A percentile compares a stretch with the other conserved stretches of the same genome.
phyloP scores from a whole-genome alignment of 768 basidiomycete genomes.

The Rubroboletus satanas region DNA sequence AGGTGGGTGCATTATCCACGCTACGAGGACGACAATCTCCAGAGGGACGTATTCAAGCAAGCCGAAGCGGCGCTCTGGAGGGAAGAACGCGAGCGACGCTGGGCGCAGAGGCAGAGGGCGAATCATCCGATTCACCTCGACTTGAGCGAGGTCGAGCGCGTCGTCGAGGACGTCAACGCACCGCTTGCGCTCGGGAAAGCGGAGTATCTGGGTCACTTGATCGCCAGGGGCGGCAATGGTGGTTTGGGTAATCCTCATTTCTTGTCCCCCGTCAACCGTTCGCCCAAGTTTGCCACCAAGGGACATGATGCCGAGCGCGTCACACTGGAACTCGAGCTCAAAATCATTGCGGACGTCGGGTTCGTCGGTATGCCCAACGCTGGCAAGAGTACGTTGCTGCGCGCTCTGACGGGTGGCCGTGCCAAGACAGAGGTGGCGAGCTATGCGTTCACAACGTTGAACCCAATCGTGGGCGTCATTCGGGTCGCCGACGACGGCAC shows the following conservation, averaged over 20 bases:
- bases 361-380: slow-evolving; percentile 96
- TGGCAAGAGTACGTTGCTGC: slow-evolving; percentile 86
- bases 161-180: slow-evolving; percentile 36
- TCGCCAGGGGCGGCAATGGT: slow-evolving; percentile 74
- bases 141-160: slow-evolving; percentile 49
- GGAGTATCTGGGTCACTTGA: slow-evolving; percentile 55
- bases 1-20: slow-evolving; percentile 83
- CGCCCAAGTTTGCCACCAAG: slow-evolving; percentile 83
- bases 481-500: slow-evolving; percentile 76
- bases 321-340: slow-evolving; percentile 86
- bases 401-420: slow-evolving; percentile 82
- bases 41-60: slow-evolving; percentile 63
- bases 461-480: slow-evolving; percentile 90
- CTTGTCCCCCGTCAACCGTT: slow-evolving; percentile 58
- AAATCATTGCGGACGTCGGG: slow-evolving; percentile 91
- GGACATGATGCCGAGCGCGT: slow-evolving; percentile 70
- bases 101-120: slow-evolving; percentile 41
- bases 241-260: slow-evolving; percentile 92
- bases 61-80: slow-evolving; percentile 60
- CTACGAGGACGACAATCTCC: slow-evolving; percentile 56
- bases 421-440: slow-evolving; percentile 82
- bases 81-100: slow-evolving; percentile 58
- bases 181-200: slow-evolving; percentile 59
- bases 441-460: slow-evolving; percentile 94
- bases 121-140: slow-evolving; percentile 53